Evolutionary conservation across 805 yeast genomes (phyloP).

Genomic region (Cyberlindnera samutprakarnensis): DNA sequence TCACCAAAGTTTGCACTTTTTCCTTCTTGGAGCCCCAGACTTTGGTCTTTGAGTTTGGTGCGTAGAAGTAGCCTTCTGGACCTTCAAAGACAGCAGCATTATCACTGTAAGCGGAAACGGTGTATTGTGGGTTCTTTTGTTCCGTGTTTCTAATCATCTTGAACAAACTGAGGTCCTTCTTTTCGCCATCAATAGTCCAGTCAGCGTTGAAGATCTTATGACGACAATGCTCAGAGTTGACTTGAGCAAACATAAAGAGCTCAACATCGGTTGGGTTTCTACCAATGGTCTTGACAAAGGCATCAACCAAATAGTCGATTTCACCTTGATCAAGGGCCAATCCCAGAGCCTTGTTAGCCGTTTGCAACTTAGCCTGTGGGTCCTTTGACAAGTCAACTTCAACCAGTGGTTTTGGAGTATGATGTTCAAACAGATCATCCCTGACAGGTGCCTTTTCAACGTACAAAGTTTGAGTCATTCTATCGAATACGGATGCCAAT

Average conservation of each 20-base stretch:
- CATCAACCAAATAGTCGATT: conserved; percentile 76
- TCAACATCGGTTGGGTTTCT: conserved; percentile 98
- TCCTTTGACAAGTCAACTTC: conserved; percentile 53
- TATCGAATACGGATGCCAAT: conserved; percentile 72
- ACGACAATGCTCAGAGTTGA: conserved; percentile 98
- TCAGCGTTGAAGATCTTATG: conserved; percentile 98
- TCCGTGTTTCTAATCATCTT: conserved; percentile 96
- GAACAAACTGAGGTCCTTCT: conserved; percentile 70
- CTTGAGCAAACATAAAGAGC: conserved; percentile 98
- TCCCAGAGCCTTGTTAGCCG: conserved; percentile 80
- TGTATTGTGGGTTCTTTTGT: conserved; percentile 66
- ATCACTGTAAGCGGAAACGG: conserved; percentile 92
- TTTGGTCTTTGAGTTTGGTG: conserved; percentile 69
- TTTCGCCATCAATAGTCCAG: conserved; percentile 87
- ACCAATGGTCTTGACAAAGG: conserved; percentile 67
- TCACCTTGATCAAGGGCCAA: conserved; percentile 94
- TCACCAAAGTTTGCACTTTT: conserved; percentile 79
- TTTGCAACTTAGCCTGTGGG: conserved; percentile 49
- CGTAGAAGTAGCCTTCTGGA: conserved; percentile 62
- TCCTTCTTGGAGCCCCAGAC: conserved; percentile 73
- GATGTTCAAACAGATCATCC: conserved; percentile 70
- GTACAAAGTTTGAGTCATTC: conserved; percentile 85
- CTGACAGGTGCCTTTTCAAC: conserved; percentile 53
- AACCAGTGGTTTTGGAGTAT: conserved; percentile 76
- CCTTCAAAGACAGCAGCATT: conserved; percentile 96